A percentile compares a stretch with the other conserved stretches of the same genome.
phyloP scores from a whole-genome alignment of 495 filamentous ascomycete species.

The Aspergillus avenaceus region DNA sequence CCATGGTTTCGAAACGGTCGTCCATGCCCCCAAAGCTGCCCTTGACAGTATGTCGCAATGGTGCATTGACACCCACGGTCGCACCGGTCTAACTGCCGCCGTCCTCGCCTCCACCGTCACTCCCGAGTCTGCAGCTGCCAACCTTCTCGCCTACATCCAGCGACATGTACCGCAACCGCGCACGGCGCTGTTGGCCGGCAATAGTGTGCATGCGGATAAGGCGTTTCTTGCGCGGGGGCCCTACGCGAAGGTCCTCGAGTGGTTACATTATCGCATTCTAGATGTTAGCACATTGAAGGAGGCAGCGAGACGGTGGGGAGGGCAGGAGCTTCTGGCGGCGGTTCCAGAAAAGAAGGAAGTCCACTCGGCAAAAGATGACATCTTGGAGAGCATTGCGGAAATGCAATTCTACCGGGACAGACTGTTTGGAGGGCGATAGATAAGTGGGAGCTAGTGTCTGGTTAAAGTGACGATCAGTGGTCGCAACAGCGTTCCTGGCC shows the following conservation, averaged over 20 bases:
- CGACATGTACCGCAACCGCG: conserved; percentile 59
- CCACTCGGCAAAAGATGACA: conserved; percentile 85
- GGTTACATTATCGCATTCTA: conserved; percentile 84
- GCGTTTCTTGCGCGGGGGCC: conserved; percentile 73
- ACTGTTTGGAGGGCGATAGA: conserved; percentile 23
- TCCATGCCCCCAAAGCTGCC: conserved; percentile 66
- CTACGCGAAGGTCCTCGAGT: conserved; percentile 65
- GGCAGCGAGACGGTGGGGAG: conserved; percentile 76
- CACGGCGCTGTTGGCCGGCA: conserved; percentile 76
- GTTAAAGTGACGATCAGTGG: not conserved
- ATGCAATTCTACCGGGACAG: conserved; percentile 67
- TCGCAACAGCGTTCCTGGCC: too few species aligned
- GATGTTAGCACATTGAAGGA: conserved; percentile 93
- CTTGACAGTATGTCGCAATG: conserved; percentile 75
- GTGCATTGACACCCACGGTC: conserved; percentile 60
- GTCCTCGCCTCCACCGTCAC: conserved; percentile 71
- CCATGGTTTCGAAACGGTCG: conserved; percentile 71
- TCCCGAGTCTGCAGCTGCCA: conserved; percentile 64
- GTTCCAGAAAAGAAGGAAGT: conserved; percentile 69
- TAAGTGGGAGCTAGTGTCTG: not conserved
- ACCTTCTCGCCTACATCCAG: conserved; percentile 73
- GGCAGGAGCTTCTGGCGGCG: conserved; percentile 48
- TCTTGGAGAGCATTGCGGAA: conserved; percentile 91
- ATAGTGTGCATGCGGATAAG: conserved; percentile 86
- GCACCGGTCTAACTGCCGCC: conserved; percentile 74